These are phyloP conservation scores for Micractinium sp. DNA, from an alignment of 139 green algal genomes.

Conservation along the genomic window DNA sequence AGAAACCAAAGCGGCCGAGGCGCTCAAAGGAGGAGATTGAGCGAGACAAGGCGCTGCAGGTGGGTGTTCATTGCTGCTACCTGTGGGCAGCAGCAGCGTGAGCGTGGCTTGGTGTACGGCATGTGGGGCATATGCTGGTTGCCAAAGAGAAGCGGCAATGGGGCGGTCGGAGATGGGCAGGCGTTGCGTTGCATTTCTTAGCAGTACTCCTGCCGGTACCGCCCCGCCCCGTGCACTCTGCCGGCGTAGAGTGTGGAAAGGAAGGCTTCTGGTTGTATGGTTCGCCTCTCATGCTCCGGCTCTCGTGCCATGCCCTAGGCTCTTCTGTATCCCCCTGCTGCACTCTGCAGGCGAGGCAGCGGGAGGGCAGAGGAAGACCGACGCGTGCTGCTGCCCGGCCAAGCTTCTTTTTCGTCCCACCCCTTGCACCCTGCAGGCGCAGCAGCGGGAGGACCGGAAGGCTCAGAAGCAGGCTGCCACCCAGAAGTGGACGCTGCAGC, in stretches of 20 bases:
- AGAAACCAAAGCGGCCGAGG: not conserved
- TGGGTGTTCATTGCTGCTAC: not conserved
- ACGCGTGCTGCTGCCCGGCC: too few relatives aligned
- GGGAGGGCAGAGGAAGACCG: too few relatives aligned
- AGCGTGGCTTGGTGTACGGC: not conserved
- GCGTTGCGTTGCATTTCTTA: too few relatives aligned
- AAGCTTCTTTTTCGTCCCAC: not conserved
- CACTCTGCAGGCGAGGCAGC: too few relatives aligned
- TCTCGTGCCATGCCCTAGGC: too few relatives aligned
- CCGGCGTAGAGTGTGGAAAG: too few relatives aligned
- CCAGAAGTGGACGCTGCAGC: constrained; percentile 12
- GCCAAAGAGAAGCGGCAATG: too few relatives aligned
- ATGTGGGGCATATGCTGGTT: not conserved
- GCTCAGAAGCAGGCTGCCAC: not conserved
- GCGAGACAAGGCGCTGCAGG: constrained; percentile 8
- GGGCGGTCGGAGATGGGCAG: too few relatives aligned
- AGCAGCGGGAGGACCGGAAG: not conserved
- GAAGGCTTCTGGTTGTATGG: too few relatives aligned
- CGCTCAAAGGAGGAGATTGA: constrained; percentile 14
- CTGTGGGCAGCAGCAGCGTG: not conserved
- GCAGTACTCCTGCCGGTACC: not conserved
- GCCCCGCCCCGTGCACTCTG: not conserved
- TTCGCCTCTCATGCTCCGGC: not conserved
- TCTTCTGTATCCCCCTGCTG: too few relatives aligned
- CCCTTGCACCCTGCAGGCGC: not conserved